Evolutionary conservation across 805 yeast species (phyloP), one percentile per base, ranked within the genome.

Genomic region (Candida chauliodis): DNA sequence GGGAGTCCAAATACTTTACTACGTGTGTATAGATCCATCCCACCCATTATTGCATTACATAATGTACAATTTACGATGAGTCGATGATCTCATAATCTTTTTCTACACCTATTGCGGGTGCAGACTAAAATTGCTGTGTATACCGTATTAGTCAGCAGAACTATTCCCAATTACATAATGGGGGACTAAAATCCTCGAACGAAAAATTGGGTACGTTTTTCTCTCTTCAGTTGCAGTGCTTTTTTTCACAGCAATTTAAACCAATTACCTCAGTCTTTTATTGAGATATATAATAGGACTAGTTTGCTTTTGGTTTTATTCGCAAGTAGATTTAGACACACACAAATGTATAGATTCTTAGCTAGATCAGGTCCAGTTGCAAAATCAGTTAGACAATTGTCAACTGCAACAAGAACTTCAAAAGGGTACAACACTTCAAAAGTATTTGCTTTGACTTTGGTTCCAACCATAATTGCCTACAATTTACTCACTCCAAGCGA

Each of bases 291-390:
- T n/a, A n/a, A n/a, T n/a, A n/a, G n/a, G n/a, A n/a, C n/a, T n/a
- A n/a, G n/a, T n/a, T n/a, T n/a, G n/a, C n/a, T n/a, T n/a, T n/a
- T n/a, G n/a, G n/a, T n/a, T n/a, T n/a, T n/a, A n/a, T n/a, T n/a
- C n/a, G n/a, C n/a, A n/a, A n/a, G n/a, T n/a, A n/a, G n/a, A n/a
- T n/a, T n/a, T n/a, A n/a, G n/a, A n/a, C n/a, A n/a, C n/a, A n/a
- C n/a, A n/a, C n/a, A 11, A 22, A 53, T 53, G 57, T 53, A 42
- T 42, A 52, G 58, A 52, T 35, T 40, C 31, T 32, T 47, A 28
- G 36, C 44, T 33, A 51, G 48, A 40, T 41, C 40, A 19, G 29
- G 38, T 13, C 49, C 41, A n/a, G 16, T 33, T 40, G 38, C n/a
- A 4, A 44, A 43, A 26, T 26, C 38, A 15, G 27, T 40, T 16